A percentile compares a stretch with the other conserved stretches of the same genome.
phyloP scores from a whole-genome alignment of 2,329 filamentous ascomycete genomes.

The Trichocomaceae sp. region DNA sequence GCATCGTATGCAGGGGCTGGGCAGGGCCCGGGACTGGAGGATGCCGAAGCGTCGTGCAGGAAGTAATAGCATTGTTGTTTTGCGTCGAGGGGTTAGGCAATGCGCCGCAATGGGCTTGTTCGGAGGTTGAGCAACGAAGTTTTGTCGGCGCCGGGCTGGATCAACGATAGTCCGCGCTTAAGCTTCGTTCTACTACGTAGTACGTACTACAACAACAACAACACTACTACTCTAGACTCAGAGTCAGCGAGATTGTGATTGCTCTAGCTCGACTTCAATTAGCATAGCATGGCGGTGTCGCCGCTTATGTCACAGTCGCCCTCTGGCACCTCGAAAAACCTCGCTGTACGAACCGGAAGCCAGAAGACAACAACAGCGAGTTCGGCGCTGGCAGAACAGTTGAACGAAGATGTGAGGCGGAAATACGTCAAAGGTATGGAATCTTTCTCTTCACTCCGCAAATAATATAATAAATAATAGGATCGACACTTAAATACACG shows the following conservation, averaged over 20 bases:
- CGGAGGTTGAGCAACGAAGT: no score
- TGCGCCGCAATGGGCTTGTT: no score
- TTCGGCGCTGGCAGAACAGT: slow-evolving; percentile 58
- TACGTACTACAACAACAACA: no score
- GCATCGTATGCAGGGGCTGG: slow-evolving; percentile 27
- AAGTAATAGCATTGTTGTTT: slow-evolving; percentile 26
- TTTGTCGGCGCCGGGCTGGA: slow-evolving; percentile 9
- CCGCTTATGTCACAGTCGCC: slow-evolving; percentile 37
- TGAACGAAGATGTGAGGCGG: slow-evolving; percentile 73
- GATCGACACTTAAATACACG: no score
- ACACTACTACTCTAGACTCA: no score
- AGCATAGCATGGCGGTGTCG: slow-evolving; percentile 38
- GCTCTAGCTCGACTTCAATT: background rate
- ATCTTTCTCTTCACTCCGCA: background rate
- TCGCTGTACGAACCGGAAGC: slow-evolving; percentile 26
- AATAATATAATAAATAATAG: no score
- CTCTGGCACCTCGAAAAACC: slow-evolving; percentile 28
- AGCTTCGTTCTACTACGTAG: no score
- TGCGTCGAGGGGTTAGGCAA: no score
- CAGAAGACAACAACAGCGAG: slow-evolving; percentile 21
- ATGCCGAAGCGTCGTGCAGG: slow-evolving; percentile 22
- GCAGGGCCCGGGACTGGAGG: slow-evolving; percentile 22
- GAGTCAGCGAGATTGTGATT: no score
- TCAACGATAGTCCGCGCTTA: slow-evolving; percentile 12
- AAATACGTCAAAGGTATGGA: slow-evolving; percentile 78